These are phyloP conservation scores for Jatropha curcas DNA, from an alignment of 345 rosid genomes.

Conservation along the genomic window DNA sequence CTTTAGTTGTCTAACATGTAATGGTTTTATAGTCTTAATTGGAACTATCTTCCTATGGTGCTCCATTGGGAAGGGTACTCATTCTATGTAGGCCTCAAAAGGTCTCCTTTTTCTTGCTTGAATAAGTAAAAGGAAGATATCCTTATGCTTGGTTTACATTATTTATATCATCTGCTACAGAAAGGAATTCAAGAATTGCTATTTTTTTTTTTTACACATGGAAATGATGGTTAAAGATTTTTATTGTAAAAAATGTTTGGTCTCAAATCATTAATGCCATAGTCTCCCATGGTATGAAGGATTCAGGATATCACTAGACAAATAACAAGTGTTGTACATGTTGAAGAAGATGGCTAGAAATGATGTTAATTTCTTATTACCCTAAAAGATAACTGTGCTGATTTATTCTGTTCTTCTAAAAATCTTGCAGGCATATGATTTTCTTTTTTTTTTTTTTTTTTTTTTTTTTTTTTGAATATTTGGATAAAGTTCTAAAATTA, in stretches of 20 bases:
- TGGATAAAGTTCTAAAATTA: not conserved
- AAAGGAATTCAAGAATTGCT: no score
- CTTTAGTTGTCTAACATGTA: not conserved
- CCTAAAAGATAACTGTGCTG: not conserved
- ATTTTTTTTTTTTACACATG: no score
- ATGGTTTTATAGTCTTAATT: not conserved
- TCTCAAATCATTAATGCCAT: no score
- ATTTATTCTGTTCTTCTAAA: not conserved
- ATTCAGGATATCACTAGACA: no score
- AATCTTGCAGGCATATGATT: not conserved
- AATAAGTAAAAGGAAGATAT: no score
- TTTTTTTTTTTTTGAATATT: not conserved
- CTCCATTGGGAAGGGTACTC: not conserved
- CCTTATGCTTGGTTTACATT: no score
- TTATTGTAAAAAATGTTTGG: not conserved
- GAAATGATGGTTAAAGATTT: not conserved
- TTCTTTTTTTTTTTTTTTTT: no score
- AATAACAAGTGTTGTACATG: not conserved
- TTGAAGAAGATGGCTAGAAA: not conserved
- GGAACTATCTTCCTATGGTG: constrained; percentile 1
- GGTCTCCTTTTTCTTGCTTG: not conserved
- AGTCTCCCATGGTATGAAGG: no score
- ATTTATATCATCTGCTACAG: no score
- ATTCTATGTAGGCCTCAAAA: not conserved
- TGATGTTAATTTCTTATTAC: not conserved